These are phyloP conservation scores for Globisporangium orthogonon DNA, from an alignment of 352 stramenopile genomes.

Conservation along the genomic window DNA sequence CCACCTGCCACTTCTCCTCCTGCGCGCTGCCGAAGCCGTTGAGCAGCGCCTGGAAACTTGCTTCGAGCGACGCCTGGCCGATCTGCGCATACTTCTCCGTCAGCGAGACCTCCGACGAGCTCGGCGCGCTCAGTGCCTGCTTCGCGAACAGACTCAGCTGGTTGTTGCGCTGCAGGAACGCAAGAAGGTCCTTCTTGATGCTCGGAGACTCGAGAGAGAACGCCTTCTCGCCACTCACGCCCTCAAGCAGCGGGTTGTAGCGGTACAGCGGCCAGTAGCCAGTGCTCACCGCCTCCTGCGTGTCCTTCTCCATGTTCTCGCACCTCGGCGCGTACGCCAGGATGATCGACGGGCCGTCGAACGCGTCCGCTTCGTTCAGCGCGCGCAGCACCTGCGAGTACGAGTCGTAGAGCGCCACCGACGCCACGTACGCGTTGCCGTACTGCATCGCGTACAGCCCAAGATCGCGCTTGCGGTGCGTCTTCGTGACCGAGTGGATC, in stretches of 20 bases:
- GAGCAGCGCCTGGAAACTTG: slow-evolving; percentile 75
- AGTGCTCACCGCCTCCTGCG: slow-evolving; percentile 74
- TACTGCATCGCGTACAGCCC: slow-evolving; percentile 93
- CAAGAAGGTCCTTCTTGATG: slow-evolving; percentile 87
- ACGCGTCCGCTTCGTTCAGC: slow-evolving; percentile 88
- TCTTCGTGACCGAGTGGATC: slow-evolving; percentile 52
- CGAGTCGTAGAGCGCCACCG: slow-evolving; percentile 86
- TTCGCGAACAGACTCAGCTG: slow-evolving; percentile 87
- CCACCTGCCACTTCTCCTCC: slow-evolving; percentile 50
- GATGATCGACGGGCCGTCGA: slow-evolving; percentile 88
- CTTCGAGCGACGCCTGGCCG: slow-evolving; percentile 75
- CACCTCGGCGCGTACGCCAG: slow-evolving; percentile 85
- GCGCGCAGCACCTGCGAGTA: slow-evolving; percentile 84
- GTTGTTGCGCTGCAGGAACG: slow-evolving; percentile 88
- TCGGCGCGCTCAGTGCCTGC: slow-evolving; percentile 44
- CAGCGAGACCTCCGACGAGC: slow-evolving; percentile 23
- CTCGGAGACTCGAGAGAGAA: slow-evolving; percentile 89
- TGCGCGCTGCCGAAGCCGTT: slow-evolving; percentile 48
- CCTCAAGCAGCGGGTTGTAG: slow-evolving; percentile 82
- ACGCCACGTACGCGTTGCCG: slow-evolving; percentile 90
- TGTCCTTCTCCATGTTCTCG: slow-evolving; percentile 86
- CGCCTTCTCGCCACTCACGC: slow-evolving; percentile 77
- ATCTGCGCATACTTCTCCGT: slow-evolving; percentile 73
- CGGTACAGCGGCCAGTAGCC: slow-evolving; percentile 92
- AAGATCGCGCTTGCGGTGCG: slow-evolving; percentile 87